These are phyloP conservation scores for Ogataea nakhonphanomensis DNA, from an alignment of 805 yeast genomes.

Conservation along the genomic window DNA sequence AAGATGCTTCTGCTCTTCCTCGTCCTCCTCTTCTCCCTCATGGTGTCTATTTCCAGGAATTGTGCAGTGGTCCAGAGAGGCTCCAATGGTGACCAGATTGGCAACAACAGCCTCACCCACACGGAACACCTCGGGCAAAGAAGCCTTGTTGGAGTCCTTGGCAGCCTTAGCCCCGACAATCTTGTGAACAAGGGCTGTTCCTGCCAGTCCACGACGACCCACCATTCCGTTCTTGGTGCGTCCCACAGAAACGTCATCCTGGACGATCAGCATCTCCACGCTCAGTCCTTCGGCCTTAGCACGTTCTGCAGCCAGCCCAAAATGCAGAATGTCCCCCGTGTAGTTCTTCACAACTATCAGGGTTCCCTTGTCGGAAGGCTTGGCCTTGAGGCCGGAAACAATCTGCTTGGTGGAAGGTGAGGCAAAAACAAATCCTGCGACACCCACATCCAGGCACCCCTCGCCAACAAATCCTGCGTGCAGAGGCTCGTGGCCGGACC, in stretches of 20 bases:
- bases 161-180: slow-evolving; percentile 64
- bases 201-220: slow-evolving; percentile 93
- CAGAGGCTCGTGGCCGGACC: slow-evolving; percentile 93
- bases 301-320: slow-evolving; percentile 87
- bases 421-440: slow-evolving; percentile 88
- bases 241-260: slow-evolving; percentile 96
- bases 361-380: slow-evolving; percentile 56
- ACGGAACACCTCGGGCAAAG: slow-evolving; percentile 50
- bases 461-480: slow-evolving; percentile 90
- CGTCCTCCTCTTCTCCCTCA: slow-evolving; percentile 37
- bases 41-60: slow-evolving; percentile 74
- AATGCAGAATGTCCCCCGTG: slow-evolving; percentile 91
- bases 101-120: slow-evolving; percentile 60
- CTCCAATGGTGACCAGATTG: slow-evolving; percentile 80
- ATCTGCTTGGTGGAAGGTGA: slow-evolving; percentile 88
- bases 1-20: slow-evolving; percentile 37
- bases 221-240: slow-evolving; percentile 83
- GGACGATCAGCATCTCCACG: slow-evolving; percentile 72
- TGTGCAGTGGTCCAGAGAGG: slow-evolving; percentile 83
- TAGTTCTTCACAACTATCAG: slow-evolving; percentile 83
- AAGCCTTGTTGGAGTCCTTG: slow-evolving; percentile 29
- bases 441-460: slow-evolving; percentile 81
- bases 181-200: slow-evolving; percentile 84
- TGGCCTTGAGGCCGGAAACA: slow-evolving; percentile 61
- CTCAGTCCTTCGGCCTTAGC: slow-evolving; percentile 74